Evolutionary conservation across 257 asterid species (phyloP).

Genomic region (Solanum gracilifrons): DNA sequence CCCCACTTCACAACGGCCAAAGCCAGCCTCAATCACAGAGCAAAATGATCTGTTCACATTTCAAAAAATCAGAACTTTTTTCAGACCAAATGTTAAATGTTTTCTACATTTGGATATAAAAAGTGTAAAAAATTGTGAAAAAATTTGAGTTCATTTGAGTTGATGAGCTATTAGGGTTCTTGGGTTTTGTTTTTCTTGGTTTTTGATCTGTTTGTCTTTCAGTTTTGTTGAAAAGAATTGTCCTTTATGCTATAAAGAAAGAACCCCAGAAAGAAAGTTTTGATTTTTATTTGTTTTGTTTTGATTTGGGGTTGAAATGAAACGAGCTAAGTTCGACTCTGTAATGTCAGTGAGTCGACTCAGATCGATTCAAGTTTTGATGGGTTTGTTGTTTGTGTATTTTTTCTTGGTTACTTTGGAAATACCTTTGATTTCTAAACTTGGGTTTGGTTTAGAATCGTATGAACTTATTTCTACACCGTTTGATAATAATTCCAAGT

Average conservation of each 20-base stretch:
- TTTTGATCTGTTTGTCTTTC: slow-evolving; percentile 6
- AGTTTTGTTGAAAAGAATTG: neutral
- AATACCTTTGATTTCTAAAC: slow-evolving; percentile 70
- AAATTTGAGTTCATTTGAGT: neutral
- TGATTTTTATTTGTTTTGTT: neutral
- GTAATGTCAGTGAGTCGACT: slow-evolving; percentile 62
- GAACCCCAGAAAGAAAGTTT: neutral
- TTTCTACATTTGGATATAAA: neutral
- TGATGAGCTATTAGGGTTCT: slow-evolving; percentile 17
- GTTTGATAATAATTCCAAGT: slow-evolving; percentile 23
- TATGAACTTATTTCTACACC: slow-evolving; percentile 31
- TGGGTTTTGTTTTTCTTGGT: neutral
- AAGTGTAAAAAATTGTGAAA: neutral
- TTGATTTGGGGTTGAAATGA: slow-evolving; percentile 23
- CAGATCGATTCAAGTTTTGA: slow-evolving; percentile 69
- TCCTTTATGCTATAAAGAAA: neutral
- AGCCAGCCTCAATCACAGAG: neutral
- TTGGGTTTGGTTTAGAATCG: slow-evolving; percentile 54
- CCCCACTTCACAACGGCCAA: slow-evolving; percentile 1
- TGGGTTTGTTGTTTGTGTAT: slow-evolving; percentile 62
- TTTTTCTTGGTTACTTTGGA: slow-evolving; percentile 53
- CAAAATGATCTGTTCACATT: neutral
- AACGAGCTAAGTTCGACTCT: slow-evolving; percentile 61
- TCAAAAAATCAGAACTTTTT: neutral
- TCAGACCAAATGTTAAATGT: neutral